A percentile compares a stretch with the other conserved stretches of the same genome.
These are phyloP conservation scores for Dendrobium huoshanense DNA, from an alignment of 106 monocot genomes.

Conservation along the genomic window DNA sequence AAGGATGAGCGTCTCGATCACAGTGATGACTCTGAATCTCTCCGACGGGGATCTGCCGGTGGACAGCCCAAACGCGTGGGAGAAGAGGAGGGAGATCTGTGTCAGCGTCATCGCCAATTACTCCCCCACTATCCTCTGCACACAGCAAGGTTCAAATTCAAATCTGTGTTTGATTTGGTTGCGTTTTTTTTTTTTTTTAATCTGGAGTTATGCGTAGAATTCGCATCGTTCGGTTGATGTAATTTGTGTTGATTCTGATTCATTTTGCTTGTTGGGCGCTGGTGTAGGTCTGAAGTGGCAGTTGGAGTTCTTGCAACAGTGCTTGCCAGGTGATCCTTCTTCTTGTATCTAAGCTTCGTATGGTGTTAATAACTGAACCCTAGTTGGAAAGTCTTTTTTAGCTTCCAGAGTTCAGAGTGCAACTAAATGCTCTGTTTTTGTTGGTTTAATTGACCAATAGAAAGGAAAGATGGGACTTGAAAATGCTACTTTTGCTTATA, in stretches of 20 bases:
- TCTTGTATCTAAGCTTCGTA: not conserved
- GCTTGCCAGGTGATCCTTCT: slow-evolving; percentile 50
- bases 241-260: slow-evolving; percentile 9
- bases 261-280: slow-evolving; percentile 13
- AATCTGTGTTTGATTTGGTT: not conserved
- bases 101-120: slow-evolving; percentile 90
- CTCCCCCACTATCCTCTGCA: slow-evolving; percentile 89
- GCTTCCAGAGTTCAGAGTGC: too few relatives aligned
- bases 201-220: not conserved
- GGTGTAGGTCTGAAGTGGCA: slow-evolving; percentile 69
- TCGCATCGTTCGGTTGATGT: not conserved
- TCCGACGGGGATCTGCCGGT: slow-evolving; percentile 51
- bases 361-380: not conserved
- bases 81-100: slow-evolving; percentile 82
- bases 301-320: slow-evolving; percentile 90
- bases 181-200: not conserved
- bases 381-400: not conserved
- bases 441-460: too few relatives aligned
- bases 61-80: slow-evolving; percentile 87
- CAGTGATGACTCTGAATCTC: slow-evolving; percentile 88
- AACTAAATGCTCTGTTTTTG: too few relatives aligned
- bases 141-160: slow-evolving; percentile 68
- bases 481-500: too few relatives aligned
- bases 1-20: slow-evolving; percentile 65
- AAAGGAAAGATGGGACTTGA: too few relatives aligned